Evolutionary conservation across 1,139 yeast genomes (phyloP).

Genomic region (Blastobotrys serpentis): DNA sequence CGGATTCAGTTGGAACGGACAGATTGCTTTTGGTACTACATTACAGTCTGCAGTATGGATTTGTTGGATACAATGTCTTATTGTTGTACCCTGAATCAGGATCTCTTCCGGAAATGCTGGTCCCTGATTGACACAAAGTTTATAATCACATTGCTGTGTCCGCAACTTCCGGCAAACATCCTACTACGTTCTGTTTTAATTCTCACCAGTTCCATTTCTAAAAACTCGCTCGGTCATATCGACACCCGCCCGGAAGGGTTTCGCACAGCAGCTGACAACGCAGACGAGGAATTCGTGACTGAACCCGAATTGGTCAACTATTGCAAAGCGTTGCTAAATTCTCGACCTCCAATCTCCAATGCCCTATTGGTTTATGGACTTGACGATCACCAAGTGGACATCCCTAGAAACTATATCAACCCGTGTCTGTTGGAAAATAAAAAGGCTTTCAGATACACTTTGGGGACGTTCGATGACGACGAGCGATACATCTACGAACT

Average conservation of each 20-base stretch:
- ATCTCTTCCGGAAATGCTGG: constrained; percentile 20
- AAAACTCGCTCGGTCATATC: constrained; percentile 20
- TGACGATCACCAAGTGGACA: neutral
- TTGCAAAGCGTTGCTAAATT: neutral
- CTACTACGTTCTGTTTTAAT: constrained; percentile 15
- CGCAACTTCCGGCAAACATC: constrained; percentile 16
- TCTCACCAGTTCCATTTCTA: constrained; percentile 20
- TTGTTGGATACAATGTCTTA: neutral
- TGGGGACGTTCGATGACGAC: constrained; percentile 1
- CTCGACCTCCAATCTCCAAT: neutral
- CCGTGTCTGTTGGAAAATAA: neutral
- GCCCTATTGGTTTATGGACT: neutral
- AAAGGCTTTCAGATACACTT: neutral
- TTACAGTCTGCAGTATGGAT: constrained; percentile 3
- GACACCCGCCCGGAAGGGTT: constrained; percentile 11
- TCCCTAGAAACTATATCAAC: constrained; percentile 1
- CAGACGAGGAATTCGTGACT: constrained; percentile 4
- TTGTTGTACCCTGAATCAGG: neutral
- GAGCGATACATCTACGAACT: constrained; percentile 12
- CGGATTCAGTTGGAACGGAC: neutral
- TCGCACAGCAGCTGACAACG: constrained; percentile 6
- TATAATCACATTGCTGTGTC: constrained; percentile 17
- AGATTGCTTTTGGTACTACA: neutral
- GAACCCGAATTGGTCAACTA: constrained; percentile 5
- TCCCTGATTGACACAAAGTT: constrained; percentile 16